Percentiles rank a stretch among this genome's conserved stretches.
These are phyloP conservation scores for Aspergillus ibericus DNA, from an alignment of 2,329 filamentous ascomycete genomes.

Conservation along the genomic window DNA sequence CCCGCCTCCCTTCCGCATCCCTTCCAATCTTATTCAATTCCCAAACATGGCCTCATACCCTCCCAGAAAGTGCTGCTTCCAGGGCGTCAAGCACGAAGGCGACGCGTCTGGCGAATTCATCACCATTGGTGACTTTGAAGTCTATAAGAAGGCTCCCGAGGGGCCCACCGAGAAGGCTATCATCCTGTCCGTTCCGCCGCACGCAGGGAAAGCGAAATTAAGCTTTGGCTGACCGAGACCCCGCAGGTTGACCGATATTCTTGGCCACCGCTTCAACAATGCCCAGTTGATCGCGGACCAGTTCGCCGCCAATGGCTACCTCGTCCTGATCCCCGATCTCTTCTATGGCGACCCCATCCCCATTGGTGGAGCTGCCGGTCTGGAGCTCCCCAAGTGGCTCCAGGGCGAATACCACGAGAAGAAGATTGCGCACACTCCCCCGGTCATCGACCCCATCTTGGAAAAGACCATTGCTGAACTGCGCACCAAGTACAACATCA, in stretches of 20 bases:
- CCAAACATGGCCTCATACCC: background rate
- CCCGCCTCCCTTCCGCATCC: background rate
- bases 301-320: constrained; percentile 68
- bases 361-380: constrained; percentile 52
- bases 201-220: background rate
- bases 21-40: background rate
- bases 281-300: constrained; percentile 66
- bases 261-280: constrained; percentile 46
- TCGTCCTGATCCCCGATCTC: constrained; percentile 64
- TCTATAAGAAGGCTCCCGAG: background rate
- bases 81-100: constrained; percentile 7
- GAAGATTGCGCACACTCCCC: constrained; percentile 37
- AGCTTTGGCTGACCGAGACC: background rate
- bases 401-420: constrained; percentile 32
- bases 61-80: background rate
- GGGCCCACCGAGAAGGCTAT: background rate
- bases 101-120: background rate
- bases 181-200: background rate
- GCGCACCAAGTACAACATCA: constrained; percentile 17
- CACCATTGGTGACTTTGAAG: constrained; percentile 2
- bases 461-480: constrained; percentile 38
- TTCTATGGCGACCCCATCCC: constrained; percentile 64
- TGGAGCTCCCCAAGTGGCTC: constrained; percentile 52
- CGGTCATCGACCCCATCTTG: constrained; percentile 52
- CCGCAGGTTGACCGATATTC: constrained; percentile 1